Conservation (phyloP, 1,139 yeast species). For the Blastobotrys niveus region DNA sequence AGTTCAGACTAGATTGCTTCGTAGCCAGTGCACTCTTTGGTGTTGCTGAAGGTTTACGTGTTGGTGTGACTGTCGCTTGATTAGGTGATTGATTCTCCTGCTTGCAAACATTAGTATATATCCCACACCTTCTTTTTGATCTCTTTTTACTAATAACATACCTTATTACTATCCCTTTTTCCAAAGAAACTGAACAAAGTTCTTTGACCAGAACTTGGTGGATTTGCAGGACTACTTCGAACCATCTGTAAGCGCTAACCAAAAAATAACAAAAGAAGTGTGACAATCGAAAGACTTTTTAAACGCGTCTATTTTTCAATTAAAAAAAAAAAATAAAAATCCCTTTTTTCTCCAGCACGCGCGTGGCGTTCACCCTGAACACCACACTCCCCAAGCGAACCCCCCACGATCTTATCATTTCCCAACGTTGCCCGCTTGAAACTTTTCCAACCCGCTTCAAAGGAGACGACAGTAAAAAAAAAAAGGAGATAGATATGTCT, state of each 20-base stretch:
- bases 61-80: constrained; percentile 1
- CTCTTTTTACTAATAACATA: neutral
- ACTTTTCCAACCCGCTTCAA: no score
- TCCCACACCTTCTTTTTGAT: no score
- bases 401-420: neutral
- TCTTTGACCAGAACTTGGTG: constrained; percentile 19
- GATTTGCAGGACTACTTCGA: constrained; percentile 8
- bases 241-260: constrained; percentile 1
- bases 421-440: no score
- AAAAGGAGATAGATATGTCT: constrained; percentile 2
- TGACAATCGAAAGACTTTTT: neutral
- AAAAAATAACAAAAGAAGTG: neutral
- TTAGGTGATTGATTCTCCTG: constrained; percentile 16
- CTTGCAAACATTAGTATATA: neutral
- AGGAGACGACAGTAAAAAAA: no score
- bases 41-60: neutral
- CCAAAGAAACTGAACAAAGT: constrained; percentile 24
- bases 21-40: neutral
- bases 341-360: neutral
- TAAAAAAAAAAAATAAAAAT: neutral
- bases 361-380: no score
- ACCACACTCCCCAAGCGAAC: neutral
- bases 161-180: constrained; percentile 13
- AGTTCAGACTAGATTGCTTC: neutral
- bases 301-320: neutral